Percentiles rank a stretch among this genome's conserved stretches.
phyloP scores from a whole-genome alignment of 1,139 yeast species.

The Saccharomycopsis phalli region DNA sequence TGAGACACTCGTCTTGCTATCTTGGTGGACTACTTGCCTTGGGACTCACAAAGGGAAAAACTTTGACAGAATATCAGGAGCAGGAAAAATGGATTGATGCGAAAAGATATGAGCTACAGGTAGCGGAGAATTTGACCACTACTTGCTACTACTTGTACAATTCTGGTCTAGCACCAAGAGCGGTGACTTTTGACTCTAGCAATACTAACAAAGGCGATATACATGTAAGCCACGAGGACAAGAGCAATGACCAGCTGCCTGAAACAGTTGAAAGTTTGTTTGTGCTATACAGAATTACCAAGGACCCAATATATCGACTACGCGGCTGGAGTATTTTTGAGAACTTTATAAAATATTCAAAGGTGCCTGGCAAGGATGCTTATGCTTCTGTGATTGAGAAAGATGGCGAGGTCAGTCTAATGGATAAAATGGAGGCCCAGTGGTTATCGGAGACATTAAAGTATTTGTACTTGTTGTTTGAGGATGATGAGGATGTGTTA shows the following conservation, averaged over 20 bases:
- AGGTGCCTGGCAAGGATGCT: constrained; percentile 46
- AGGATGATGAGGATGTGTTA: constrained; percentile 47
- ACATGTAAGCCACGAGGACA: constrained; percentile 59
- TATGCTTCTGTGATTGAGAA: constrained; percentile 56
- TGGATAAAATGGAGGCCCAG: constrained; percentile 83
- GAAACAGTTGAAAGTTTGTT: constrained; percentile 90
- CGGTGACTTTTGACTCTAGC: constrained; percentile 63
- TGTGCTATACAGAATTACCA: constrained; percentile 71
- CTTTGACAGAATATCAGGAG: constrained; percentile 42
- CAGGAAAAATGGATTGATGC: constrained; percentile 35
- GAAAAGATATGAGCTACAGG: constrained; percentile 48
- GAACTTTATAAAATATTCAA: constrained; percentile 55
- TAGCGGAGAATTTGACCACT: constrained; percentile 69
- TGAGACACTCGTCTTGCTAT: constrained; percentile 94
- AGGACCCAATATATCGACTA: constrained; percentile 71
- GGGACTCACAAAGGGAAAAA: constrained; percentile 77
- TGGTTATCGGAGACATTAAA: constrained; percentile 94
- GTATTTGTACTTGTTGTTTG: constrained; percentile 75
- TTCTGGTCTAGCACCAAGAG: constrained; percentile 84
- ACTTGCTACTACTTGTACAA: constrained; percentile 84
- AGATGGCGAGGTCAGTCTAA: constrained; percentile 37
- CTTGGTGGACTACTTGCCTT: constrained; percentile 84
- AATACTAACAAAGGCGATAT: constrained; percentile 39
- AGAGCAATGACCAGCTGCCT: constrained; percentile 84
- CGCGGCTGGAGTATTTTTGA: constrained; percentile 89